Evolutionary conservation across 2,329 filamentous ascomycete genomes (phyloP).

Genomic region (Eutypa lata): DNA sequence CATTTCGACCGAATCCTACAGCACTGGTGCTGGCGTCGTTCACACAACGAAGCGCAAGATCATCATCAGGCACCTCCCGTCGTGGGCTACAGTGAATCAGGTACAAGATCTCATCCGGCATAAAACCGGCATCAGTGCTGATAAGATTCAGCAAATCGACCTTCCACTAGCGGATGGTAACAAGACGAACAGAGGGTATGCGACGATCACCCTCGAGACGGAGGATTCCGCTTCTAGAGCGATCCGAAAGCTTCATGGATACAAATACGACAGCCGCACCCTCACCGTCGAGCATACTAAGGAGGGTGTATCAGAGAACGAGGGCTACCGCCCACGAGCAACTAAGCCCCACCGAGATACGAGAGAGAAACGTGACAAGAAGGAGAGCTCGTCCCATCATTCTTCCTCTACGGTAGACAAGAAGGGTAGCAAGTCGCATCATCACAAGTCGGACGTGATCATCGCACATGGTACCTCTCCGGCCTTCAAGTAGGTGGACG

Average conservation of each 20-base stretch:
- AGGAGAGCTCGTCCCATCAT: not conserved
- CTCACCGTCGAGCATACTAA: slow-evolving; percentile 24
- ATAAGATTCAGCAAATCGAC: slow-evolving; percentile 23
- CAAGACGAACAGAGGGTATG: slow-evolving; percentile 23
- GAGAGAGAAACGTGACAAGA: not conserved
- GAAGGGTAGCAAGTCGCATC: not conserved
- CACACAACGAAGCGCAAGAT: slow-evolving; percentile 25
- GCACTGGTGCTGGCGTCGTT: slow-evolving; percentile 8
- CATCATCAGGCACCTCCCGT: slow-evolving; percentile 26
- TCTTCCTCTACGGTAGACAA: not conserved
- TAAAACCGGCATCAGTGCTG: slow-evolving; percentile 21
- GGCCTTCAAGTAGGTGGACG: not conserved
- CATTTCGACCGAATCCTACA: not conserved
- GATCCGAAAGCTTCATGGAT: slow-evolving; percentile 23
- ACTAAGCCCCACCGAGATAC: not conserved
- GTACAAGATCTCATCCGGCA: slow-evolving; percentile 24
- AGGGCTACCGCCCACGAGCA: slow-evolving; percentile 7
- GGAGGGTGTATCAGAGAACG: slow-evolving; percentile 24
- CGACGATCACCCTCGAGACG: slow-evolving; percentile 22
- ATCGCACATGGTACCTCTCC: not conserved
- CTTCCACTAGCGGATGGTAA: slow-evolving; percentile 19
- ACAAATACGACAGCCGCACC: slow-evolving; percentile 20
- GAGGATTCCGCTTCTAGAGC: slow-evolving; percentile 22
- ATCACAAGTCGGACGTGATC: not conserved
- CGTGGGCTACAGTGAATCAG: slow-evolving; percentile 19